These are phyloP conservation scores for Pharus latifolius DNA, from an alignment of 176 grass and related monocot species.

Conservation along the genomic window DNA sequence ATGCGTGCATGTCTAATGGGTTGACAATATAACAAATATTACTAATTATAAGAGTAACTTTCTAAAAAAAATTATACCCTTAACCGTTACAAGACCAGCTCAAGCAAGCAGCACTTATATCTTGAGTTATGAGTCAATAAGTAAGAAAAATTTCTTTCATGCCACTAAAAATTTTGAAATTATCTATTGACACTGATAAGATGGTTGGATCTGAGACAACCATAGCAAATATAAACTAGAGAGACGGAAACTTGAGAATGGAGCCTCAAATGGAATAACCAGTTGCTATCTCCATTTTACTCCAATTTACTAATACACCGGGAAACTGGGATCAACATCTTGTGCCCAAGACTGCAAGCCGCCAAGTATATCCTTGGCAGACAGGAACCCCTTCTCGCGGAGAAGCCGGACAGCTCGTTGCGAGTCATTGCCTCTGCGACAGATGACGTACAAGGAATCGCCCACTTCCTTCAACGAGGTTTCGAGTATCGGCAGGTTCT, in stretches of 20 bases:
- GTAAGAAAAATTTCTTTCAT: too few relatives aligned
- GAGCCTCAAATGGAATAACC: not conserved
- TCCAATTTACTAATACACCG: conserved; percentile 29
- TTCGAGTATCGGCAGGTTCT: conserved; percentile 42
- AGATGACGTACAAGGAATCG: conserved; percentile 50
- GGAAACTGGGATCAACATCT: conserved; percentile 64
- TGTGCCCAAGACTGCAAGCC: conserved; percentile 67
- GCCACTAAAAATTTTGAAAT: too few relatives aligned
- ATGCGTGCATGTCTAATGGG: too few relatives aligned
- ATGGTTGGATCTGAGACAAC: too few relatives aligned
- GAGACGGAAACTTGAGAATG: not conserved
- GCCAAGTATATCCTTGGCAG: conserved; percentile 63
- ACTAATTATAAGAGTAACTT: too few relatives aligned
- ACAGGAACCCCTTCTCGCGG: conserved; percentile 46
- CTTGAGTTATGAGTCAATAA: too few relatives aligned
- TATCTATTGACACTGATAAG: too few relatives aligned
- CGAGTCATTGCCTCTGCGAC: conserved; percentile 82
- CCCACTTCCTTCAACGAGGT: conserved; percentile 20
- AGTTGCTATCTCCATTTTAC: not conserved
- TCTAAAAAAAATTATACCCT: too few relatives aligned
- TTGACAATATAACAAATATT: too few relatives aligned
- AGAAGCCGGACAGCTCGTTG: conserved; percentile 64
- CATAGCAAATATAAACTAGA: too few relatives aligned
- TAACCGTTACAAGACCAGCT: too few relatives aligned
- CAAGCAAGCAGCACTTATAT: too few relatives aligned